Evolutionary conservation across 371 early-diverging fungal genomes (phyloP).

Genomic region (Syncephalastrum racemosum): DNA sequence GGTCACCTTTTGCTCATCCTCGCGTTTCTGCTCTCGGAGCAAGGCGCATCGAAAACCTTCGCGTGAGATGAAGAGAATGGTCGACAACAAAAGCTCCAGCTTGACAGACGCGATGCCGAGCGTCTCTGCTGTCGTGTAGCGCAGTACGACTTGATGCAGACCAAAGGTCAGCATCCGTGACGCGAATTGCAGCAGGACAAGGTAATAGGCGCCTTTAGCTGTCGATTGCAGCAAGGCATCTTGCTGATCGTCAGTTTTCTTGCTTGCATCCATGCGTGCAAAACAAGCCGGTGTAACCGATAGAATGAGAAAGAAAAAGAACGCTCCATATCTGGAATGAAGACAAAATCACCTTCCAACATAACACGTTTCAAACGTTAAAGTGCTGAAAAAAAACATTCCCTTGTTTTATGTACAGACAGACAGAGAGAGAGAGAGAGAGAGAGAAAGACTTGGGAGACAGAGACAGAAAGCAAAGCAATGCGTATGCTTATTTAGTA

Average conservation of each 20-base stretch:
- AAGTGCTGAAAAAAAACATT: too few relatives aligned
- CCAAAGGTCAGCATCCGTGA: slow-evolving; percentile 79
- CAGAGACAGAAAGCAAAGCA: background rate
- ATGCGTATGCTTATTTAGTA: slow-evolving; percentile 40
- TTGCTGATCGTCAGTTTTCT: too few relatives aligned
- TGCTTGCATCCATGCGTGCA: too few relatives aligned
- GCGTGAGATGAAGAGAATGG: slow-evolving; percentile 89
- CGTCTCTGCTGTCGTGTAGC: slow-evolving; percentile 64
- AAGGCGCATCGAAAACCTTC: slow-evolving; percentile 89
- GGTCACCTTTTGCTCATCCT: slow-evolving; percentile 60
- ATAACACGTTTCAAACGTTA: too few relatives aligned
- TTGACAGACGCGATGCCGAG: slow-evolving; percentile 86
- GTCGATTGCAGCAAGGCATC: slow-evolving; percentile 51
- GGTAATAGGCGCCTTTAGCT: slow-evolving; percentile 72
- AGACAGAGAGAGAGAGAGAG: slow-evolving; percentile 10
- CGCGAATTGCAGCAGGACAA: slow-evolving; percentile 77
- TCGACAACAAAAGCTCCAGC: slow-evolving; percentile 81
- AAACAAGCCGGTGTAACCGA: too few relatives aligned
- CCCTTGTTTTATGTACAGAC: slow-evolving; percentile 2
- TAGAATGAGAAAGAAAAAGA: too few relatives aligned
- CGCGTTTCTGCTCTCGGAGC: slow-evolving; percentile 37
- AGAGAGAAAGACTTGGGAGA: slow-evolving; percentile 4
- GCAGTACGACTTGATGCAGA: slow-evolving; percentile 76
- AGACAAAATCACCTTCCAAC: too few relatives aligned
- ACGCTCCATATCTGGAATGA: too few relatives aligned